Evolutionary conservation across 1,284 basidiomycete species (phyloP).

Genomic region (Apiotrichum sp.): DNA sequence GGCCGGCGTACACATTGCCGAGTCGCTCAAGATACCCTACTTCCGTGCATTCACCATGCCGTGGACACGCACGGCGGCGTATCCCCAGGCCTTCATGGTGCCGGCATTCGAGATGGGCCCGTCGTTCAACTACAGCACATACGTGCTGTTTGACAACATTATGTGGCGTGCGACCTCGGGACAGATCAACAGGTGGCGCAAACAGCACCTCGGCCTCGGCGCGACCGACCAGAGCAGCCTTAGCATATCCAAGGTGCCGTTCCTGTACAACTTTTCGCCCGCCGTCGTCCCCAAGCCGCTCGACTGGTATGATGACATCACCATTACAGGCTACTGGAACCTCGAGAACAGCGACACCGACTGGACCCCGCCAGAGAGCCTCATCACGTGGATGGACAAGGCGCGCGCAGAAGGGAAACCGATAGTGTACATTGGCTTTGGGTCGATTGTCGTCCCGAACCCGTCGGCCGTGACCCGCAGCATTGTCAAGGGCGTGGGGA

Average conservation of each 20-base stretch:
- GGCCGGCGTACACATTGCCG: constrained; percentile 74
- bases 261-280: constrained; percentile 61
- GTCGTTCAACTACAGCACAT: constrained; percentile 45
- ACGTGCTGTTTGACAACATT: constrained; percentile 62
- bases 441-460: constrained; percentile 65
- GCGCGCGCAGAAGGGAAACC: constrained; percentile 58
- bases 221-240: constrained; percentile 63
- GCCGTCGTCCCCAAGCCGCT: constrained; percentile 64
- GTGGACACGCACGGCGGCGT: constrained; percentile 58
- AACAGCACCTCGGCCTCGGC: constrained; percentile 53
- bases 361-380: constrained; percentile 55
- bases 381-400: constrained; percentile 56
- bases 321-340: constrained; percentile 56
- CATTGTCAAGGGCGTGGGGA: constrained; percentile 61
- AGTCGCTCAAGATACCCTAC: constrained; percentile 64
- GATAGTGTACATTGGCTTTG: constrained; percentile 68
- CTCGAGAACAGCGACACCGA: constrained; percentile 57
- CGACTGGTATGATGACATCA: constrained; percentile 67
- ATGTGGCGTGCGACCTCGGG: constrained; percentile 67
- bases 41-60: constrained; percentile 72
- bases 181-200: constrained; percentile 69
- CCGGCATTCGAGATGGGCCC: constrained; percentile 50
- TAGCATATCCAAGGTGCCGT: constrained; percentile 55
- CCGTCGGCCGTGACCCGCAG: constrained; percentile 59
- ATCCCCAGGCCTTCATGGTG: constrained; percentile 61